phyloP scores from a whole-genome alignment of 805 yeast genomes.

The Zygoascus tannicola region DNA sequence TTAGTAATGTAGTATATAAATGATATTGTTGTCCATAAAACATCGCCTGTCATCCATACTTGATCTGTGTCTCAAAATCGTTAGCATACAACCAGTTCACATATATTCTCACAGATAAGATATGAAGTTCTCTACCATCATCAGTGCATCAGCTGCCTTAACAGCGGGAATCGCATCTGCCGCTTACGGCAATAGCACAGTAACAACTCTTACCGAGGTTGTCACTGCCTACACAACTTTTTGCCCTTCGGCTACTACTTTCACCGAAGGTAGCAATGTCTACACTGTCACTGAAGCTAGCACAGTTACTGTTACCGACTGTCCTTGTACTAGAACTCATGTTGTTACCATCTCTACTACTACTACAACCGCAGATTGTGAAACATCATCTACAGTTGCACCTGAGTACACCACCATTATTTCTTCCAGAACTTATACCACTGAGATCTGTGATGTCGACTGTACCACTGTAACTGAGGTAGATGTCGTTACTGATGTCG shows the following conservation, averaged over 20 bases:
- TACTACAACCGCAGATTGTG: constrained; percentile 23
- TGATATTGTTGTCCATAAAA: too few relatives aligned
- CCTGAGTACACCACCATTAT: constrained; percentile 10
- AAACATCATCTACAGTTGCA: constrained; percentile 12
- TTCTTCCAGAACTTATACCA: constrained; percentile 19
- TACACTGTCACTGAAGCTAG: constrained; percentile 70
- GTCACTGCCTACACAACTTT: constrained; percentile 71
- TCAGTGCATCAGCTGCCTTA: constrained; percentile 16
- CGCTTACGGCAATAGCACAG: constrained; percentile 33
- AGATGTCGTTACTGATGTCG: constrained; percentile 36
- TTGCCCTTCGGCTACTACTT: constrained; percentile 69
- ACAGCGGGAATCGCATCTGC: constrained; percentile 30
- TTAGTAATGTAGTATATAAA: too few relatives aligned
- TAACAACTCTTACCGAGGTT: constrained; percentile 30
- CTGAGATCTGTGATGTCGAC: constrained; percentile 2
- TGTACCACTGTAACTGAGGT: constrained; percentile 15
- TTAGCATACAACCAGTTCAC: too few relatives aligned
- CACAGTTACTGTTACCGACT: constrained; percentile 77
- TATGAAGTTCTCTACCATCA: constrained; percentile 20
- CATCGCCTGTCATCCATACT: too few relatives aligned
- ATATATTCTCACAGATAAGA: too few relatives aligned
- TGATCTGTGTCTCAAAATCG: too few relatives aligned
- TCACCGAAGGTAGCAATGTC: constrained; percentile 57
- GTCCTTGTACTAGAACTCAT: constrained; percentile 65
- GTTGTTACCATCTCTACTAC: constrained; percentile 24